A percentile compares a stretch with the other conserved stretches of the same genome.
Evolutionary conservation across 805 yeast genomes (phyloP).

Genomic region (Ascoidea asiatica): DNA sequence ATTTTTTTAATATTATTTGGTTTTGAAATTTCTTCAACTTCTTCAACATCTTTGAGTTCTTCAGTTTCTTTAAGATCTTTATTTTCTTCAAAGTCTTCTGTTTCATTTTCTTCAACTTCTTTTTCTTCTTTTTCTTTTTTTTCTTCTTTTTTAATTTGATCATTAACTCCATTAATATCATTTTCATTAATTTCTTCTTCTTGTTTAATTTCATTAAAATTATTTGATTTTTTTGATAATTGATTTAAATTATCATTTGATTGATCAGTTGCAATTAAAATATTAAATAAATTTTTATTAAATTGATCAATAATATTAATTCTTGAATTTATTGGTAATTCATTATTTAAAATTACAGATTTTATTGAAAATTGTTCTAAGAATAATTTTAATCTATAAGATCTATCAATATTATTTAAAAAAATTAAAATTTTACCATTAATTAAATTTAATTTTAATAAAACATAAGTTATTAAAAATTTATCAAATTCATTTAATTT

Average conservation of each 20-base stretch:
- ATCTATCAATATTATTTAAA: conserved; percentile 91
- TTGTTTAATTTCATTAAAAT: conserved; percentile 10
- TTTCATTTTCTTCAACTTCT: conserved; percentile 9
- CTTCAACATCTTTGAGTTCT: conserved; percentile 1
- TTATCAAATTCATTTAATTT: conserved; percentile 84
- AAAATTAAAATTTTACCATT: conserved; percentile 85
- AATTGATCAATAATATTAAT: conserved; percentile 92
- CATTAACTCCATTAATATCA: conserved; percentile 14
- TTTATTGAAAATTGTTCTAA: conserved; percentile 90
- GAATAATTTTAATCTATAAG: conserved; percentile 81
- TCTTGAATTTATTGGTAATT: conserved; percentile 84
- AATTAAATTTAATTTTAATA: conserved; percentile 75
- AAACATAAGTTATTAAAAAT: conserved; percentile 79
- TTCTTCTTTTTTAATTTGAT: conserved; percentile 9
- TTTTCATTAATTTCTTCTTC: conserved; percentile 14
- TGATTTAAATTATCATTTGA: conserved; percentile 44
- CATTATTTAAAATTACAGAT: conserved; percentile 81
- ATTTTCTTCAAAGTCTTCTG: conserved; percentile 11
- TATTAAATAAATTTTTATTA: conserved; percentile 75
- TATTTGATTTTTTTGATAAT: neutral
- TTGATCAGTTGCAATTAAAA: conserved; percentile 93
- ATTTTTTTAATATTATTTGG: conserved; percentile 7
- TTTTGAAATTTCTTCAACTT: conserved; percentile 11
- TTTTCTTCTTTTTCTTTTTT: conserved; percentile 1
- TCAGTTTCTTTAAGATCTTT: conserved; percentile 8